Evolutionary conservation across 2,329 filamentous ascomycete species (phyloP), one percentile per base, ranked within the genome.

Genomic region (Didymosphaeria variabile): DNA sequence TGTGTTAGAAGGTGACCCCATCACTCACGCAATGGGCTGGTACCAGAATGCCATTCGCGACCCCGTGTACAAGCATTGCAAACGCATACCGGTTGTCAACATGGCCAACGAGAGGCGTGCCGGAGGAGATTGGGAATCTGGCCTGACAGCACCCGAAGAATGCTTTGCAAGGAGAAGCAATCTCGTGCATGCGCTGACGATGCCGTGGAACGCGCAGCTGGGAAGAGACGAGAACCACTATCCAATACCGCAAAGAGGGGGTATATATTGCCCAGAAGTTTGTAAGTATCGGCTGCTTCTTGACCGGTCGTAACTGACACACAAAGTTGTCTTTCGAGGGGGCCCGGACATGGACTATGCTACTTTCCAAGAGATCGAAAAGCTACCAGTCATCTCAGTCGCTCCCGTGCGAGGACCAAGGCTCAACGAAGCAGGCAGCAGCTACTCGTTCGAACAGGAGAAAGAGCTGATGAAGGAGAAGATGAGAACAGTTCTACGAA

Each of bases 121-220:
- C 0, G 91, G 91, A 10, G 91, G 91, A n/a, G 90, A 93, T 73
- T 94, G 91, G 91, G 90, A 93, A 69, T 90, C 82, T 38, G 86
- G 85, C 10, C 80, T 86, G 13, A 83, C 86, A 67, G 87, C 87
- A 34, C 88, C 88, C 55, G 88, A 91, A 79, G 91, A 93, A 77
- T 89, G 89, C 66, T 85, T 94, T 40, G 91, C 90, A 71, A 85
- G 91, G 62, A 84, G 91, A 67, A 92, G 90, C 79, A 93, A 90
- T 65, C 85, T 94, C 36, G 89, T 89, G 6, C 87, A 89, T 19
- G 88, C 88, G 3, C 82, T 93, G 52, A 85, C 83, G 23, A 89
- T 85, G 49, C 88, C 89, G 1, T 88, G 83, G 62, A 76, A 76
- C 50, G 70, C 67, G 42, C 69, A 72, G 62, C 55, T 70, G 44